Conservation (phyloP, 2,329 filamentous ascomycete genomes). For the Nannizziopsis arthrosporioides region DNA sequence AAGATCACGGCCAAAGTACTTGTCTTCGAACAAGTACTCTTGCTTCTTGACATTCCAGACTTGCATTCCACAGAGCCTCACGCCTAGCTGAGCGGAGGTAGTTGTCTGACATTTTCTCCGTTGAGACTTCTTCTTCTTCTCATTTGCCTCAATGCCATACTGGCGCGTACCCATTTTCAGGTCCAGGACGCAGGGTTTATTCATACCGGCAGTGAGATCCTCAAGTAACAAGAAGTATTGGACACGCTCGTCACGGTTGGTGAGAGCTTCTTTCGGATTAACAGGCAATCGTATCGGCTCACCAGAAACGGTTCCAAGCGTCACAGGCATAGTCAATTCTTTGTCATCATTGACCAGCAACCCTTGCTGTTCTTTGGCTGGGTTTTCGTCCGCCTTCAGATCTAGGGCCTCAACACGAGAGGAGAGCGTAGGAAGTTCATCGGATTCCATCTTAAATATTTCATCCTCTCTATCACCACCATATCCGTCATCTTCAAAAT, state of each 20-base stretch:
- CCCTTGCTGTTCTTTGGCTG: neutral
- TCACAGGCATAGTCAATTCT: slow-evolving; percentile 12
- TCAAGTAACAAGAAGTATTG: slow-evolving; percentile 90
- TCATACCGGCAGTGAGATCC: slow-evolving; percentile 93
- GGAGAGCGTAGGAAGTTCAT: slow-evolving; percentile 15
- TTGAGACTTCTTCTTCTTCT: slow-evolving; percentile 89
- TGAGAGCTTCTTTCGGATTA: slow-evolving; percentile 66
- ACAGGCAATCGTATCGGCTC: slow-evolving; percentile 39
- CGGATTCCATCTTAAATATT: slow-evolving; percentile 57
- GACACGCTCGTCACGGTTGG: slow-evolving; percentile 47
- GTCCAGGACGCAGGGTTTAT: slow-evolving; percentile 89
- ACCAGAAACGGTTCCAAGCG: slow-evolving; percentile 16
- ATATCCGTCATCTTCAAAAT: slow-evolving; percentile 81
- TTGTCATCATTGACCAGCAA: neutral
- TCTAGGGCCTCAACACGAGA: neutral
- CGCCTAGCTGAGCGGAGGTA: slow-evolving; percentile 81
- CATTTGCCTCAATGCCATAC: slow-evolving; percentile 81
- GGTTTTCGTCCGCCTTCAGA: slow-evolving; percentile 4
- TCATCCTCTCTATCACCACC: slow-evolving; percentile 63
- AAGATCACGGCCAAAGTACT: slow-evolving; percentile 85
- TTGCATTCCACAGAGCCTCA: slow-evolving; percentile 89
- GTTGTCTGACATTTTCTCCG: slow-evolving; percentile 84
- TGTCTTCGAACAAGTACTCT: slow-evolving; percentile 90
- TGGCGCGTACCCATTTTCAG: slow-evolving; percentile 98
- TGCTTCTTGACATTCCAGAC: slow-evolving; percentile 82